Conservation (phyloP, 495 filamentous ascomycete genomes). For the Penicillium paxilli region DNA sequence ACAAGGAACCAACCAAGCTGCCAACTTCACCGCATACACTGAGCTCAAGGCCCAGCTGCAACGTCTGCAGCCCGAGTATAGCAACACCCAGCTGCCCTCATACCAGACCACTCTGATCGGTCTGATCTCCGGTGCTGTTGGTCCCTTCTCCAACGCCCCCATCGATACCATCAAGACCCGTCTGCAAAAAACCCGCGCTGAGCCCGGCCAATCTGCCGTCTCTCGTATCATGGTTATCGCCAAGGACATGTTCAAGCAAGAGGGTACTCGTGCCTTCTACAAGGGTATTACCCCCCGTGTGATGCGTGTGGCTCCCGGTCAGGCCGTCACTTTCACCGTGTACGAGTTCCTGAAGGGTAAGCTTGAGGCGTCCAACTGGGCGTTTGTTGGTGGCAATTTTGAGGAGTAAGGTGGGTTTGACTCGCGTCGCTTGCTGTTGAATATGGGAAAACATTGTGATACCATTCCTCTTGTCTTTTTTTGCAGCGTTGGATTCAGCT, state of each 20-base stretch:
- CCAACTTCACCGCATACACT: conserved; percentile 98
- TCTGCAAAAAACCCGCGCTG: conserved; percentile 84
- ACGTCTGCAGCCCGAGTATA: conserved; percentile 61
- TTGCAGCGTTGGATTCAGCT: conserved; percentile 1
- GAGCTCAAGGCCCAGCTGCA: conserved; percentile 83
- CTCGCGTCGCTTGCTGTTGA: not conserved
- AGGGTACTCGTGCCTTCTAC: conserved; percentile 93
- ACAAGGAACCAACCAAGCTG: conserved; percentile 95
- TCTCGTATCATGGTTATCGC: conserved; percentile 75
- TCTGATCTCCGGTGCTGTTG: conserved; percentile 90
- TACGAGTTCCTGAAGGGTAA: conserved; percentile 89
- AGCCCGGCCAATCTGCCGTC: conserved; percentile 76
- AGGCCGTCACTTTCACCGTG: conserved; percentile 97
- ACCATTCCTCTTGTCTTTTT: conserved; percentile 23
- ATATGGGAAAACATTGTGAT: conserved; percentile 28
- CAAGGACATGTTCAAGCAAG: conserved; percentile 94
- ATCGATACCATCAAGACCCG: conserved; percentile 99
- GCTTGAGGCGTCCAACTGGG: conserved; percentile 70
- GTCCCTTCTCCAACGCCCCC: conserved; percentile 91
- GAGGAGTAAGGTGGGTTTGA: conserved; percentile 60
- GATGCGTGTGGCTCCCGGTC: conserved; percentile 95
- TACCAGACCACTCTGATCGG: conserved; percentile 93
- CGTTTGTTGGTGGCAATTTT: conserved; percentile 64
- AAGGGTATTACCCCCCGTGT: conserved; percentile 98
- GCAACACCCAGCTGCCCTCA: conserved; percentile 64